Evolutionary conservation across 495 filamentous ascomycete species (phyloP), one percentile per base, ranked within the genome.

Genomic region (Podospora tetraspora): DNA sequence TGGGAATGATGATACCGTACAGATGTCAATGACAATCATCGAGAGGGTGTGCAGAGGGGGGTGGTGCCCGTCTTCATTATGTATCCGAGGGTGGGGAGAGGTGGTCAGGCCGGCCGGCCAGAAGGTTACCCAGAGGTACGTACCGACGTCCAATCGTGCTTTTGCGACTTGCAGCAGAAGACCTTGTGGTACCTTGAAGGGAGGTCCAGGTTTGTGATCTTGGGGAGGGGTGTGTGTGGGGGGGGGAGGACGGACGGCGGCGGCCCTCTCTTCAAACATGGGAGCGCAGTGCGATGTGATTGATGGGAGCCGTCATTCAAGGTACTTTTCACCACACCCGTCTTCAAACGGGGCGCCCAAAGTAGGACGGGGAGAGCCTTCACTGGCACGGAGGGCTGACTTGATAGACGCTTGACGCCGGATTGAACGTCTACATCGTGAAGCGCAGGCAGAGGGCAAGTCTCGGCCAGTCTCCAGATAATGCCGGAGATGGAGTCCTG

Each of bases 101-200:
- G 63, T 66, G 74, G 69, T 76, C 75, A 76, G 70, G 72, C 70
- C 67, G 69, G 37, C 63, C 59, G 37, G 67, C 25, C 34, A 63
- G 62, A 37, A 69, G 30, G 62, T 73, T 61, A 57, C 68, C 43
- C 64, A 69, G 64, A 61, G 72, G 69, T 68, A 72, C 64, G 69
- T 65, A 73, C 65, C 72, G 64, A 65, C 52, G 66, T 62, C 68
- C 72, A 66, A 66, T 66, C 25, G 64, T 66, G 16, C 64, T 66
- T 32, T 59, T 27, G 73, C 70, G 74, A 74, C 74, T 57, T 57
- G 69, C 58, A 70, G 70, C 67, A 63, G 67, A 60, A 63, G 64
- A 63, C 69, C 21, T 37, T 59, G 70, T 73, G 71, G 72, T 74
- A 76, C 75, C 67, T 76, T 64, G 68, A 66, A 72, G 68, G 72